phyloP scores from a whole-genome alignment of 345 rosid species.

The Hibiscus mutabilis region DNA sequence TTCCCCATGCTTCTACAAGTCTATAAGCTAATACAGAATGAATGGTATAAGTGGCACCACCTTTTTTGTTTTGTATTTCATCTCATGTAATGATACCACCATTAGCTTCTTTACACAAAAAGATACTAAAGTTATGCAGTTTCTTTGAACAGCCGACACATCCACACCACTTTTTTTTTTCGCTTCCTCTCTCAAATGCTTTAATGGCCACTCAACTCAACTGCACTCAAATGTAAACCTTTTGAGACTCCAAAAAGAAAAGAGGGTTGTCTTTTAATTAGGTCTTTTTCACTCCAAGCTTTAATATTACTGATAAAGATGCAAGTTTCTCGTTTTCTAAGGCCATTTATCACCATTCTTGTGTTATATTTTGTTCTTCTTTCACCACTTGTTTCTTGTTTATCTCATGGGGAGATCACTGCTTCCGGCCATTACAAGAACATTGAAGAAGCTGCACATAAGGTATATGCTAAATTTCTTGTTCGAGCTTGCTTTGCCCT shows the following conservation, averaged over 20 bases:
- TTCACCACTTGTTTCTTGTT: constrained; percentile 23
- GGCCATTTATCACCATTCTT: constrained; percentile 10
- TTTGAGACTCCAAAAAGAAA: neutral
- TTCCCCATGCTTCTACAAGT: constrained; percentile 6
- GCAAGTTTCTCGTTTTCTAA: constrained; percentile 12
- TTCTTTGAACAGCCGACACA: neutral
- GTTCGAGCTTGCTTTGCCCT: neutral
- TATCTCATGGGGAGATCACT: constrained; percentile 19
- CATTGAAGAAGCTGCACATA: constrained; percentile 14
- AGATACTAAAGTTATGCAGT: constrained; percentile 1
- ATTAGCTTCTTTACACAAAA: constrained; percentile 27
- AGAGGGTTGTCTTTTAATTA: neutral
- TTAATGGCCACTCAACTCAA: constrained; percentile 8
- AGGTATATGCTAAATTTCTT: constrained; percentile 17
- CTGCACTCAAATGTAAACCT: neutral
- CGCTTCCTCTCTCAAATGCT: neutral
- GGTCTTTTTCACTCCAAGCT: neutral
- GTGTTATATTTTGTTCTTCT: constrained; percentile 10
- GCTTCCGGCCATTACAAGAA: constrained; percentile 14
- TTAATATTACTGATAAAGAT: constrained; percentile 17
- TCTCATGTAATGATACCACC: constrained; percentile 20
- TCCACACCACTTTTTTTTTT: neutral
- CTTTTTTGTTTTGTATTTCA: constrained; percentile 10
- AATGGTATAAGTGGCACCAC: constrained; percentile 1
- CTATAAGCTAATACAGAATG: neutral